These are phyloP conservation scores for Globisporangium emineosum DNA, from an alignment of 352 stramenopile species.

Conservation along the genomic window DNA sequence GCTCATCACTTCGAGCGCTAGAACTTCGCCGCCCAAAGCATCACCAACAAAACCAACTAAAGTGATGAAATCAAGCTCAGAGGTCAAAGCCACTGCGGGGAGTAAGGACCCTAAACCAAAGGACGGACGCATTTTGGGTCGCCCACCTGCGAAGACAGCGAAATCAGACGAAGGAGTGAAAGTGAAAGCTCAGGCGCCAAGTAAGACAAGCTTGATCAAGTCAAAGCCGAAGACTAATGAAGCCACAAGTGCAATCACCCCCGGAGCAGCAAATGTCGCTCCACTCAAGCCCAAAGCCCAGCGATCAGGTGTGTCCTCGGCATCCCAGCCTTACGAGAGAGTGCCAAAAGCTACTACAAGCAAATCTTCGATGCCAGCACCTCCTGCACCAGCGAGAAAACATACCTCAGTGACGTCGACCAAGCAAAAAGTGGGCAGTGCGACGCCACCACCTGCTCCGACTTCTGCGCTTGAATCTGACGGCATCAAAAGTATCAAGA, in stretches of 20 bases:
- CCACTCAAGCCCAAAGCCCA: slow-evolving; percentile 2
- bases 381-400: background rate
- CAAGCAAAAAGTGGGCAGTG: background rate
- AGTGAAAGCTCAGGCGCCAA: background rate
- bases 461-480: slow-evolving; percentile 15
- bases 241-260: background rate
- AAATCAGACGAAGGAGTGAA: slow-evolving; percentile 9
- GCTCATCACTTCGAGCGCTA: too few species aligned
- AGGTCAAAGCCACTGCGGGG: background rate
- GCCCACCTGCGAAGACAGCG: background rate
- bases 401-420: background rate
- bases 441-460: slow-evolving; percentile 12
- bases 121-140: background rate
- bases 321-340: background rate
- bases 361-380: background rate
- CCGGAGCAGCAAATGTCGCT: background rate
- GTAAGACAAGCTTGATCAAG: slow-evolving; percentile 9
- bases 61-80: background rate
- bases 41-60: slow-evolving; percentile 4
- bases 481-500: slow-evolving; percentile 31
- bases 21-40: background rate
- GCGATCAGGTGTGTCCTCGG: background rate
- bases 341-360: background rate
- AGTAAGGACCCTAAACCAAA: background rate
- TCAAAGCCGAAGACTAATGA: background rate